These are phyloP conservation scores for Eucalyptus polyanthemos DNA, from an alignment of 345 rosid genomes.

Conservation along the genomic window DNA sequence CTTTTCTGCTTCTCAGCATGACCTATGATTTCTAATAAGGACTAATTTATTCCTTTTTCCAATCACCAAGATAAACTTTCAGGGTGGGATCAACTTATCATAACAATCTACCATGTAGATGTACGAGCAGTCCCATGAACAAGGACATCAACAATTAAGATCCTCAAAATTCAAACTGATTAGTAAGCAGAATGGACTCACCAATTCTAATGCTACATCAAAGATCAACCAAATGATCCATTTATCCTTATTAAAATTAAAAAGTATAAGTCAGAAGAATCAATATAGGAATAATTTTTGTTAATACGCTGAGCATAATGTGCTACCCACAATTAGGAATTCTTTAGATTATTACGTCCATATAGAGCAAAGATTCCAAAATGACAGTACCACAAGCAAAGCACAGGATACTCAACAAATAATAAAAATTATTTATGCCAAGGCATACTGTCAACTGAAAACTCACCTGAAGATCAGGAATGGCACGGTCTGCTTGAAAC, in stretches of 20 bases:
- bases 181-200: not conserved
- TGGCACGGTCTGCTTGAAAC: constrained; percentile 91
- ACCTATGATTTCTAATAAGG: not conserved
- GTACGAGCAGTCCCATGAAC: not conserved
- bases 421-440: not conserved
- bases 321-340: not conserved
- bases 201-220: not conserved
- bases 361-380: not conserved
- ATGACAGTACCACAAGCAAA: not conserved
- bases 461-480: constrained; percentile 89
- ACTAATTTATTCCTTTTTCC: not conserved
- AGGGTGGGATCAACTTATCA: not conserved
- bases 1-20: not conserved
- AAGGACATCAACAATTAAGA: not conserved
- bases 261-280: not conserved
- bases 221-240: not conserved
- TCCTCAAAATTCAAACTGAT: not conserved
- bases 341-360: not conserved
- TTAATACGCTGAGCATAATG: not conserved
- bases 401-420: not conserved
- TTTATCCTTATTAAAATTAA: not conserved
- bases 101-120: not conserved
- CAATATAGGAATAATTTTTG: not conserved
- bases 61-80: not conserved
- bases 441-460: not conserved